Base-by-base conservation (phyloP, 1,139 yeast species). In the Taphrina flavorubra region DNA sequence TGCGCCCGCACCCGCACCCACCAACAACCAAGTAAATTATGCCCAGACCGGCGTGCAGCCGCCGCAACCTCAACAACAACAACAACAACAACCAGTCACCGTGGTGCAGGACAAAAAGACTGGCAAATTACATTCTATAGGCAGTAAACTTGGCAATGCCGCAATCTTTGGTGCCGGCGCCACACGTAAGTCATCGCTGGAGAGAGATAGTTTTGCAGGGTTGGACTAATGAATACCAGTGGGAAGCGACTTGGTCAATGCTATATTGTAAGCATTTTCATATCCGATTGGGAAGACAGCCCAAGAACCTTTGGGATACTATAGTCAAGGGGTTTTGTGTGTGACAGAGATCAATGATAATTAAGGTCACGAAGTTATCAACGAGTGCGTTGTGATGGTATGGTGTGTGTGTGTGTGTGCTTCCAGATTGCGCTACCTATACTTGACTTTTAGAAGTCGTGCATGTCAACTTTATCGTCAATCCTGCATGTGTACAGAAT, bases 111-210 rank as follows among this genome's bases (percentile, higher is more conserved):
- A 70, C 34, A 74, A 76, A 42, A 80, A 80, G 7, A 82, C 80
- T 10, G 76, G 89, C 68, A 86, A 85, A 77, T 88, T 84, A 77
- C 59, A 55, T 18, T 39, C 49, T 11, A 86, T 90, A 74, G 97
- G 97, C 20, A 83, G 90, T 70, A 88, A 90, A 78, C 81, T 92
- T 68, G 97, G 97, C 68, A 88, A 91, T 74, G 97, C 97, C 6
- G 96, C 96, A 39, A 86, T 92, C 70, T 92, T 91, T 74, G 98
- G 98, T 79, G 98, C 97, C 25, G 99, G 99, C 82, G 97, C 98
- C 53, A 89, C 97, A 6, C 42, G 62, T 58, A 25, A 44, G 62
- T 36, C 56, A 51, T 7, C 16, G 6, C 47, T n/a, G n/a, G n/a
- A 13, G 20, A 16, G 14, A 44, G 14, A 36, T 8, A 11, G 42